Evolutionary conservation across 208 protist genomes (phyloP).

Genomic region (Trypanosoma platydactyli): DNA sequence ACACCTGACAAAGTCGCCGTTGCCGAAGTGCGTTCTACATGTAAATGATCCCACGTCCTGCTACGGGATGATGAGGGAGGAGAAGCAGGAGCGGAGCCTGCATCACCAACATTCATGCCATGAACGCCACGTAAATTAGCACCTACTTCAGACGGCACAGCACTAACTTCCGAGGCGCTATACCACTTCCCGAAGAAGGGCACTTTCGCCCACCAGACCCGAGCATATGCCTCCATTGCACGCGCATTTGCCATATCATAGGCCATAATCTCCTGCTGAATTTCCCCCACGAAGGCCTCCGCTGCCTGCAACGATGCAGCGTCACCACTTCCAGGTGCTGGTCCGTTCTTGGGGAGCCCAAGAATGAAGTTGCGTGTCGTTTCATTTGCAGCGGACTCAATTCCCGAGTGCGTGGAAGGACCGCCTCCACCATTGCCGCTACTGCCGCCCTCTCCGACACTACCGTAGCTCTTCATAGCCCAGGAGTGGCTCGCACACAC

Average conservation of each 20-base stretch:
- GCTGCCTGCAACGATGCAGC: slow-evolving; percentile 68
- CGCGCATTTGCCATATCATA: slow-evolving; percentile 83
- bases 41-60: slow-evolving; percentile 29
- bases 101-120: not conserved
- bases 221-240: slow-evolving; percentile 72
- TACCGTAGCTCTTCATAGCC: not conserved
- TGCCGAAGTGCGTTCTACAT: slow-evolving; percentile 63
- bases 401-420: slow-evolving; percentile 27
- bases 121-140: not conserved
- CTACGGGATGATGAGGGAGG: not conserved
- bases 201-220: slow-evolving; percentile 52
- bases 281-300: slow-evolving; percentile 77
- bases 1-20: not conserved
- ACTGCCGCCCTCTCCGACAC: not conserved
- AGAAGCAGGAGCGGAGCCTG: slow-evolving; percentile 21
- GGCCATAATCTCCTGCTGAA: slow-evolving; percentile 76
- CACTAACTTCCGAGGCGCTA: slow-evolving; percentile 1
- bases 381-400: slow-evolving; percentile 46
- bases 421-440: slow-evolving; percentile 3
- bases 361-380: slow-evolving; percentile 74
- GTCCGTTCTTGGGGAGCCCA: slow-evolving; percentile 63
- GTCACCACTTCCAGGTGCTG: slow-evolving; percentile 50
- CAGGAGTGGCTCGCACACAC: too few species aligned
- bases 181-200: slow-evolving; percentile 56
- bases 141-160: not conserved